phyloP scores from a whole-genome alignment of 495 filamentous ascomycete genomes.

The Hypoxylon fuscum region DNA sequence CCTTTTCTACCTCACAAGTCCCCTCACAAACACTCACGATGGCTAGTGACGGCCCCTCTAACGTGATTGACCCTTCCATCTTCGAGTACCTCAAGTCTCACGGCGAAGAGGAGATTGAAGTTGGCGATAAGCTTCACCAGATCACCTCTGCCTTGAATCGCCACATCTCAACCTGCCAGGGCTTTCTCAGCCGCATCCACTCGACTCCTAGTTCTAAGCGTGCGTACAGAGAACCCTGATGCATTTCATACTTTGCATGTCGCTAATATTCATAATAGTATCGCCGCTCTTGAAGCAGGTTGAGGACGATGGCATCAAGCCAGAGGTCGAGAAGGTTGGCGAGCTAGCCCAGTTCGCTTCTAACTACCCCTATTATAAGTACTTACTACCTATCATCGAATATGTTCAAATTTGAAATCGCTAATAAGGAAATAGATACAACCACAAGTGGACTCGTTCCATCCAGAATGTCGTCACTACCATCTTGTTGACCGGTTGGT shows the following conservation, averaged over 20 bases:
- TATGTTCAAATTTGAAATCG: not conserved
- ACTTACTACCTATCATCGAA: not conserved
- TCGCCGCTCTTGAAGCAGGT: constrained; percentile 61
- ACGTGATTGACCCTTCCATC: constrained; percentile 79
- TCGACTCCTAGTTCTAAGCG: constrained; percentile 81
- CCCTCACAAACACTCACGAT: constrained; percentile 26
- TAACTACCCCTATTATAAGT: constrained; percentile 93
- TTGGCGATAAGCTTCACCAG: constrained; percentile 84
- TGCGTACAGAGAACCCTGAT: constrained; percentile 56
- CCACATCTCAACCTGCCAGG: constrained; percentile 71
- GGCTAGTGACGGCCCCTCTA: constrained; percentile 36
- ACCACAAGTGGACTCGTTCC: constrained; percentile 81
- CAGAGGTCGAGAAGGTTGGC: constrained; percentile 63
- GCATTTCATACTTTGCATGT: constrained; percentile 1
- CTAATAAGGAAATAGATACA: constrained; percentile 63
- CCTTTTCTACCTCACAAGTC: constrained; percentile 2
- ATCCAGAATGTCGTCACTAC: constrained; percentile 82
- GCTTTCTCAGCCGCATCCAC: constrained; percentile 86
- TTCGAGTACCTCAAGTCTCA: constrained; percentile 88
- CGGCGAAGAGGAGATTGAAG: constrained; percentile 83
- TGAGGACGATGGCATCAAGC: constrained; percentile 61
- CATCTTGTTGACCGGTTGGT: constrained; percentile 78
- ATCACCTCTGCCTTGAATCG: constrained; percentile 79
- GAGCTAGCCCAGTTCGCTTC: constrained; percentile 77
- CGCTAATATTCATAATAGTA: constrained; percentile 41